Conservation (phyloP, 148 eudicot genomes). For the Chenopodium berlandieri region DNA sequence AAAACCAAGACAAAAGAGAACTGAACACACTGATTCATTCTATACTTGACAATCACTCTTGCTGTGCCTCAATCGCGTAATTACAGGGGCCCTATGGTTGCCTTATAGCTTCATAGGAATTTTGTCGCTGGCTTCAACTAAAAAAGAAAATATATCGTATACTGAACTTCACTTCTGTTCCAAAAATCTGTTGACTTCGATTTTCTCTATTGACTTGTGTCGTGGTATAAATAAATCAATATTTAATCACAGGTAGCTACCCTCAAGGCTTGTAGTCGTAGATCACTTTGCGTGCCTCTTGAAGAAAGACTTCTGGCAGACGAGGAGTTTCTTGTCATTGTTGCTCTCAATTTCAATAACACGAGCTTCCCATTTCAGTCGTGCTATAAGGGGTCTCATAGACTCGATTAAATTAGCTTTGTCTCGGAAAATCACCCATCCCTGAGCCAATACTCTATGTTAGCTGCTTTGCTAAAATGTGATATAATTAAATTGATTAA, state of each 20-base stretch:
- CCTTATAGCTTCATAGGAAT: constrained; percentile 89
- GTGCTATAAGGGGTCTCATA: constrained; percentile 65
- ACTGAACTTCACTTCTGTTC: constrained; percentile 15
- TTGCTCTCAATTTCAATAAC: constrained; percentile 77
- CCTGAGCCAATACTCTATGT: constrained; percentile 43
- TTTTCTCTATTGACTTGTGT: constrained; percentile 8
- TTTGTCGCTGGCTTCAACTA: constrained; percentile 29
- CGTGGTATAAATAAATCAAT: constrained; percentile 21
- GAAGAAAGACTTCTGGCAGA: constrained; percentile 91
- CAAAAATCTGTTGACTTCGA: constrained; percentile 27
- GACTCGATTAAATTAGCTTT: constrained; percentile 56
- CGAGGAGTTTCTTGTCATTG: constrained; percentile 77
- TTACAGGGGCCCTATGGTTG: constrained; percentile 72
- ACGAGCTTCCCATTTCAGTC: constrained; percentile 95
- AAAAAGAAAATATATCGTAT: constrained; percentile 23
- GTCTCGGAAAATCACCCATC: constrained; percentile 91
- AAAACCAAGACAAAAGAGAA: constrained; percentile 11
- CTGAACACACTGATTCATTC: background rate
- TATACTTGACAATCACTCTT: constrained; percentile 23
- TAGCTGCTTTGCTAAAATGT: constrained; percentile 4
- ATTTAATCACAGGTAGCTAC: constrained; percentile 22
- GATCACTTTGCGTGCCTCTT: constrained; percentile 57
- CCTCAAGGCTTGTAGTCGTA: background rate
- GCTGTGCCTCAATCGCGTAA: constrained; percentile 42
- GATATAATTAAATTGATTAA: background rate